phyloP scores from a whole-genome alignment of 2,329 filamentous ascomycete species.

The Xylaria sp. region DNA sequence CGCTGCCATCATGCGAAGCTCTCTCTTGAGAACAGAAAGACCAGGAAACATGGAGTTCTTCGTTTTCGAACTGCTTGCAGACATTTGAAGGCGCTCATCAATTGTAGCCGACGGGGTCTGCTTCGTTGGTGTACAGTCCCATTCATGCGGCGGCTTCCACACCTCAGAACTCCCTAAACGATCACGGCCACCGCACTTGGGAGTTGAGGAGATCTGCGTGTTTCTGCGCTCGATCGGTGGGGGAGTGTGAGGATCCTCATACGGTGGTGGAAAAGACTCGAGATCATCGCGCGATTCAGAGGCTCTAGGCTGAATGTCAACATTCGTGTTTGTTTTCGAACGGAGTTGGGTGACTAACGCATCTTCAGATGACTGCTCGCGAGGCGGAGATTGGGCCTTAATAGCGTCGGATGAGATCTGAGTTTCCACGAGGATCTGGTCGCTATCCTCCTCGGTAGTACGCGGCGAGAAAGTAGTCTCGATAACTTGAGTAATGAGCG shows the following conservation, averaged over 20 bases:
- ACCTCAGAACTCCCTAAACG: slow-evolving; percentile 36
- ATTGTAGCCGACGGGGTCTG: slow-evolving; percentile 18
- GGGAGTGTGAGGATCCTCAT: slow-evolving; percentile 24
- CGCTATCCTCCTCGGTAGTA: slow-evolving; percentile 31
- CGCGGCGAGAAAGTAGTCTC: slow-evolving; percentile 36
- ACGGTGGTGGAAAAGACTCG: slow-evolving; percentile 20
- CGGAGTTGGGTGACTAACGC: slow-evolving; percentile 24
- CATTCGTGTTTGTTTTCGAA: neutral
- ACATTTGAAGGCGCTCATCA: slow-evolving; percentile 22
- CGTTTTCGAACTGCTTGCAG: slow-evolving; percentile 19
- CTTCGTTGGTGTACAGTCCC: slow-evolving; percentile 34
- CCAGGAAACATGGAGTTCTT: slow-evolving; percentile 30
- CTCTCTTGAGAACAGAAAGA: slow-evolving; percentile 42
- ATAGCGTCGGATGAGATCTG: slow-evolving; percentile 33
- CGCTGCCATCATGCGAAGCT: slow-evolving; percentile 51
- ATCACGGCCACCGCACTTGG: slow-evolving; percentile 21
- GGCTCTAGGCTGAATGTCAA: slow-evolving; percentile 6
- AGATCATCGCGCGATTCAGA: slow-evolving; percentile 23
- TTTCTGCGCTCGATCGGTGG: slow-evolving; percentile 18
- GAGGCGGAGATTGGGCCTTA: slow-evolving; percentile 28
- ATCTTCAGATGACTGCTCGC: slow-evolving; percentile 29
- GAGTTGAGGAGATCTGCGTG: slow-evolving; percentile 24
- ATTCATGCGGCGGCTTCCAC: slow-evolving; percentile 44
- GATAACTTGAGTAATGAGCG: slow-evolving; percentile 39
- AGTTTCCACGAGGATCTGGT: slow-evolving; percentile 35